Base-by-base conservation (phyloP, 2,329 filamentous ascomycete species). In the Phoma sp. region DNA sequence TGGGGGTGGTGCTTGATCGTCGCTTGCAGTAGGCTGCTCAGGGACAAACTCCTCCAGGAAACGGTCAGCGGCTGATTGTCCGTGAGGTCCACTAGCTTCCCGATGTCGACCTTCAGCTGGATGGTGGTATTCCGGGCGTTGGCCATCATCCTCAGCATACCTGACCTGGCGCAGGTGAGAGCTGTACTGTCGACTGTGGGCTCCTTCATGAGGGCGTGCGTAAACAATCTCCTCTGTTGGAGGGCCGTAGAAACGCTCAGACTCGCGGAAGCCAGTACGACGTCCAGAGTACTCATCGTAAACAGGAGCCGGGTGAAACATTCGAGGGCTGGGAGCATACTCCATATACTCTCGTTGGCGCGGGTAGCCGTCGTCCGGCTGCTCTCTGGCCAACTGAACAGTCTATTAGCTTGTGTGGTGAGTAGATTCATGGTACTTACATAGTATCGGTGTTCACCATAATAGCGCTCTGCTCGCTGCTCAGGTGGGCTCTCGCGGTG, bases 21-120 rank as follows among this genome's bases (percentile, higher is more conserved):
- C 67, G 32, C 52, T 58, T 9, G 52, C 20, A 42, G 59, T 34
- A 21, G 60, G 48, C 33, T 65, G 62, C 14, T 54, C 58, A 25
- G 66, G 68, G 7, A 65, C 61, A 36, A 73, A 65, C 7, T 73
- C 72, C 25, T 72, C 69, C 14, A 75, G 43, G 40, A 75, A 74
- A 20, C 71, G 69, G 53, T 74, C 72, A 25, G 72, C 72, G 10
- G 68, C 69, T 29, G 70, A 66, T 25, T 66, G 63, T 9, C 60
- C 67, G 47, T 58, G 58, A 33, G 61, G 45, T 18, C 61, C 60
- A 47, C 64, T 69, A 3, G 47, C 54, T 7, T 71, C 66, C 18
- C 57, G 61, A 10, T 57, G 57, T 42, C 51, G 61, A 25, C 53
- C 51, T 46, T 70, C 67, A 34, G 61, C 60, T 12, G 61, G 42